phyloP scores from a whole-genome alignment of 2,329 filamentous ascomycete species.

The Cladophialophora immunda region DNA sequence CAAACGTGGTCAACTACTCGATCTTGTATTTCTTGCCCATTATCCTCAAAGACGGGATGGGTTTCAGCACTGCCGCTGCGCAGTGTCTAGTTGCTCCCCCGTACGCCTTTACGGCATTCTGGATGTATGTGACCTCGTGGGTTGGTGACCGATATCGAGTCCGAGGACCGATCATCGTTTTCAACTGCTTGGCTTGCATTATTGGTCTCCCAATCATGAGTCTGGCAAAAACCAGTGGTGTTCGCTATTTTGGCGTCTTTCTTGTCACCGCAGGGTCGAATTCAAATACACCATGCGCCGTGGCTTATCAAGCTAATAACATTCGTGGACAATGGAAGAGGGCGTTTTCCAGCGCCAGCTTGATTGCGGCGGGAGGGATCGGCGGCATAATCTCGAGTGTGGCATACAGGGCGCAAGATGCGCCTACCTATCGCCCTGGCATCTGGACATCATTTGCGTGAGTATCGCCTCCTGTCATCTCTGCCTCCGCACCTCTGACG shows the following conservation, averaged over 20 bases:
- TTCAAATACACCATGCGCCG: constrained; percentile 75
- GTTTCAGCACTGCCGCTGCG: constrained; percentile 68
- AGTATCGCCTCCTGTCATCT: not conserved
- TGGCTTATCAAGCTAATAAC: constrained; percentile 87
- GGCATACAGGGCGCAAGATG: constrained; percentile 67
- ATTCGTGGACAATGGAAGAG: constrained; percentile 88
- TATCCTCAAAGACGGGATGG: constrained; percentile 70
- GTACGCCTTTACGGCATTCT: constrained; percentile 63
- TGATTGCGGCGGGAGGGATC: constrained; percentile 78
- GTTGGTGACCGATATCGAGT: constrained; percentile 72
- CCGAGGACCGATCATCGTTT: constrained; percentile 71
- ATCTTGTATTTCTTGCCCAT: constrained; percentile 81
- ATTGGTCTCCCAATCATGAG: constrained; percentile 66
- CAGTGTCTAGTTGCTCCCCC: constrained; percentile 78
- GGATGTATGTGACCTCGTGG: constrained; percentile 69
- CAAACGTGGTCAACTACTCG: constrained; percentile 65
- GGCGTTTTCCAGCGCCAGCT: constrained; percentile 77
- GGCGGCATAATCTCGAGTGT: constrained; percentile 78
- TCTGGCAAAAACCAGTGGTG: constrained; percentile 42
- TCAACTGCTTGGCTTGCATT: constrained; percentile 72
- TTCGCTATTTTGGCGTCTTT: constrained; percentile 76
- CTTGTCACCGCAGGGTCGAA: constrained; percentile 72
- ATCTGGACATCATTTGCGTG: constrained; percentile 49
- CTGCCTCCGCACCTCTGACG: not conserved
- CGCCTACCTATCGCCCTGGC: constrained; percentile 46